phyloP scores from a whole-genome alignment of 495 filamentous ascomycete genomes.

The Trichoderma erinaceum region DNA sequence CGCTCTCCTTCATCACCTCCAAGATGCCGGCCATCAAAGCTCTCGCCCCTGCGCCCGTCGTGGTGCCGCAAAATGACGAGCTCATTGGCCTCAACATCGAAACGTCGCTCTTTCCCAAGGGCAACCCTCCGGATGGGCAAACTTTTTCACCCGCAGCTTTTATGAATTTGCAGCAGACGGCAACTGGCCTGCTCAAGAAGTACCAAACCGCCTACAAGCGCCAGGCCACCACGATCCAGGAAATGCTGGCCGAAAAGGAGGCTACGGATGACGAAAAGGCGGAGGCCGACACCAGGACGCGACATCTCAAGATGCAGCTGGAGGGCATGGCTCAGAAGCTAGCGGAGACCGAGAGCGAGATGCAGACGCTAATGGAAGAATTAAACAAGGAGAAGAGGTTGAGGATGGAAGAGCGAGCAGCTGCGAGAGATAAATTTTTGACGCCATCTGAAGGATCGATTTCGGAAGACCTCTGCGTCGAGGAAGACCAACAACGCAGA shows the following conservation, averaged over 20 bases:
- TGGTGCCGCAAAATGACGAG: conserved; percentile 45
- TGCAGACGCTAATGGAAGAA: conserved; percentile 58
- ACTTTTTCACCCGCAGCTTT: conserved; percentile 59
- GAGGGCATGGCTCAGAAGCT: conserved; percentile 69
- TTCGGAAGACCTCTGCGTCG: conserved; percentile 49
- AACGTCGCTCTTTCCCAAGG: conserved; percentile 55
- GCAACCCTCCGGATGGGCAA: conserved; percentile 31
- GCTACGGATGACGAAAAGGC: conserved; percentile 67
- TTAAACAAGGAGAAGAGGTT: conserved; percentile 53
- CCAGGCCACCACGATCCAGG: conserved; percentile 52
- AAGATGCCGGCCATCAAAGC: conserved; percentile 38
- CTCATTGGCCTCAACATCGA: conserved; percentile 59
- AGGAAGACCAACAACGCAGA: conserved; percentile 43
- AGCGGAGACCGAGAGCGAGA: conserved; percentile 55
- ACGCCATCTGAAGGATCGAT: conserved; percentile 22
- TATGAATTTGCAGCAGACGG: conserved; percentile 63
- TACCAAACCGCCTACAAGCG: conserved; percentile 68
- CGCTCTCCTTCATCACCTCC: conserved; percentile 26
- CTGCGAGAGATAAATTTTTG: conserved; percentile 30
- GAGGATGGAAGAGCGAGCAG: conserved; percentile 47
- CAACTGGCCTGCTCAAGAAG: conserved; percentile 54
- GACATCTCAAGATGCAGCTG: conserved; percentile 65
- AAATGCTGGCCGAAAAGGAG: conserved; percentile 55
- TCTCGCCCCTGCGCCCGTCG: conserved; percentile 30
- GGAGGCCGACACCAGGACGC: conserved; percentile 61